Percentiles rank a stretch among this genome's conserved stretches.
phyloP scores from a whole-genome alignment of 2,329 filamentous ascomycete genomes.

The Reticulascus tulasneorum region DNA sequence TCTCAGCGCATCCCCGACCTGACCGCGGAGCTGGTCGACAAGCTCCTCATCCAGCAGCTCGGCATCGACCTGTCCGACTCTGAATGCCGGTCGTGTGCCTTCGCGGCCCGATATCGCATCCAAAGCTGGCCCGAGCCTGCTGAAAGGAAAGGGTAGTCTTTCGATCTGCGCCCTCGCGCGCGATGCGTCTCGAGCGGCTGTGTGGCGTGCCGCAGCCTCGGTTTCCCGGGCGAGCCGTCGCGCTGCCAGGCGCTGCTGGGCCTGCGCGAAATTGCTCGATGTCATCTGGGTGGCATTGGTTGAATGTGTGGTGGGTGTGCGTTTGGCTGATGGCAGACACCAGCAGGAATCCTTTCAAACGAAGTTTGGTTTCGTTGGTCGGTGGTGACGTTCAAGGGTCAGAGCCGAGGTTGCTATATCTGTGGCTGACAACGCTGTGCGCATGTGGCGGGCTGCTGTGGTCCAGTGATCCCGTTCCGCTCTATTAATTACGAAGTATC shows the following conservation, averaged over 20 bases:
- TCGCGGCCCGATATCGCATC: constrained; percentile 68
- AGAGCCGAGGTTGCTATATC: too few relatives aligned
- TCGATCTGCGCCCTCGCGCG: constrained; percentile 51
- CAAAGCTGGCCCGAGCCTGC: constrained; percentile 60
- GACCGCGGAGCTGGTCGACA: constrained; percentile 75
- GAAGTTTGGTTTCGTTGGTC: too few relatives aligned
- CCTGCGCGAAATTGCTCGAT: constrained; percentile 73
- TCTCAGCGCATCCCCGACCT: constrained; percentile 83
- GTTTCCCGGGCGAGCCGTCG: constrained; percentile 74
- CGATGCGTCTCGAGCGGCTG: constrained; percentile 48
- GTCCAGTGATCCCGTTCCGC: too few relatives aligned
- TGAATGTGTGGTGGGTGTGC: constrained; percentile 6
- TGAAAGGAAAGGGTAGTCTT: constrained; percentile 59
- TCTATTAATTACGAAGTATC: too few relatives aligned
- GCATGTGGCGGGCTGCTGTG: too few relatives aligned
- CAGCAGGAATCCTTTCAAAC: too few relatives aligned
- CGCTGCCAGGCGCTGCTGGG: constrained; percentile 80
- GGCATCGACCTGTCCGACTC: constrained; percentile 93
- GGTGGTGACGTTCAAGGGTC: too few relatives aligned
- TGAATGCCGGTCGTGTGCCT: constrained; percentile 79
- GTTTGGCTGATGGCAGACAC: too few relatives aligned
- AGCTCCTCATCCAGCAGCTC: constrained; percentile 94
- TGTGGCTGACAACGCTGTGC: too few relatives aligned
- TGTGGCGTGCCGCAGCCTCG: constrained; percentile 54
- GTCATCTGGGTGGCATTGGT: constrained; percentile 38